Percentiles rank a stretch among this genome's conserved stretches.
phyloP scores from a whole-genome alignment of 2,329 filamentous ascomycete genomes.

The Trichoderma aggressivum region DNA sequence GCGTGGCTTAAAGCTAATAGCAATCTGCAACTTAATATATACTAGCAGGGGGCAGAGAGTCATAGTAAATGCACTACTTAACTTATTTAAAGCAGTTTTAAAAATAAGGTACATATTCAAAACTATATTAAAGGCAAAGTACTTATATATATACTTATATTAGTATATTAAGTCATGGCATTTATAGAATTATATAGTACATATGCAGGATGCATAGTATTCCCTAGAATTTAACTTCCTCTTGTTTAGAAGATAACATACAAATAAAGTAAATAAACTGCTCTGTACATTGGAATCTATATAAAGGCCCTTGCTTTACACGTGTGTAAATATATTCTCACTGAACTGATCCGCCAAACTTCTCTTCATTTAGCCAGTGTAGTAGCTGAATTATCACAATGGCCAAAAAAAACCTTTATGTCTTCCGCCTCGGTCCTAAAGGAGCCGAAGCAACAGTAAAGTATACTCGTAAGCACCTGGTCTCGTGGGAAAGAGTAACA shows the following conservation, averaged over 20 bases:
- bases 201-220: neutral
- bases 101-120: neutral
- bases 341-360: neutral
- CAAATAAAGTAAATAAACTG: neutral
- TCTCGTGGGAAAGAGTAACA: neutral
- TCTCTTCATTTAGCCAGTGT: neutral
- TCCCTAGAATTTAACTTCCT: too few relatives aligned
- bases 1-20: neutral
- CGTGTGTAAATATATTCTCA: neutral
- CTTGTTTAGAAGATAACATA: neutral
- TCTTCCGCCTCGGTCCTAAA: neutral
- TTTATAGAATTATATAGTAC: neutral
- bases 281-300: neutral
- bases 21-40: neutral
- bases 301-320: neutral
- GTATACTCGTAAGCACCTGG: neutral
- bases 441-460: neutral
- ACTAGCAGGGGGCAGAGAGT: neutral
- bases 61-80: neutral
- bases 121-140: neutral
- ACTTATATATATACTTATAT: neutral
- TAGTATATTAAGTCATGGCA: neutral
- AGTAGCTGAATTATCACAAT: neutral
- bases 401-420: neutral
- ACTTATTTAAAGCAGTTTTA: neutral